Evolutionary conservation across 1,284 basidiomycete species (phyloP).

Genomic region (Puccinia polysora): DNA sequence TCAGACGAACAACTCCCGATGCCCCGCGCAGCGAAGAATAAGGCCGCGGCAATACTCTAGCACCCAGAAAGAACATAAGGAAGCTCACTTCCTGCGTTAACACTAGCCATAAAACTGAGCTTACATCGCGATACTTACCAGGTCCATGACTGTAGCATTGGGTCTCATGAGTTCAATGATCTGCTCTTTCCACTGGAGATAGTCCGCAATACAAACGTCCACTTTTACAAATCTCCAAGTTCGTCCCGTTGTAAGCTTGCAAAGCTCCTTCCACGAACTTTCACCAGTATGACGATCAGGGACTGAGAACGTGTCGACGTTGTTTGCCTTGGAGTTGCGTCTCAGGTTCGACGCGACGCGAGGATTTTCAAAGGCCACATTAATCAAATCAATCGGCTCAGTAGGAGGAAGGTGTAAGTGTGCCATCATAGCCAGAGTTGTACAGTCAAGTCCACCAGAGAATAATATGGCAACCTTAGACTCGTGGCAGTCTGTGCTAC

Average conservation of each 20-base stretch:
- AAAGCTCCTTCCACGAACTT: conserved; percentile 70
- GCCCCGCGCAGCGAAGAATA: conserved; percentile 87
- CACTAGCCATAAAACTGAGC: too few relatives aligned
- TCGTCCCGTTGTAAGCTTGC: conserved; percentile 65
- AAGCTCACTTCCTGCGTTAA: neutral
- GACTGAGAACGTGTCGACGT: conserved; percentile 58
- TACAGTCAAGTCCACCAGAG: conserved; percentile 92
- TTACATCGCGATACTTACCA: conserved; percentile 59
- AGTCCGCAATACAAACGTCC: conserved; percentile 35
- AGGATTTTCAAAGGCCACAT: conserved; percentile 93
- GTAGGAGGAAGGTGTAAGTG: conserved; percentile 68
- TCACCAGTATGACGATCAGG: conserved; percentile 82
- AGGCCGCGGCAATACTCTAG: conserved; percentile 79
- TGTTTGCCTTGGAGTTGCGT: conserved; percentile 1
- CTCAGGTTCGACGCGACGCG: conserved; percentile 58
- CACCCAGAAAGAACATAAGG: neutral
- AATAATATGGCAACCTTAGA: conserved; percentile 80
- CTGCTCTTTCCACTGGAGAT: conserved; percentile 36
- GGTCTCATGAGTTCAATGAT: conserved; percentile 44
- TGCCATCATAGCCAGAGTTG: conserved; percentile 73
- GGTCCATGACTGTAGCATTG: conserved; percentile 69
- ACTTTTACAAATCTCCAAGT: conserved; percentile 75
- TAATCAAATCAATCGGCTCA: conserved; percentile 87
- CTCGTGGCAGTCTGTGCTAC: conserved; percentile 43
- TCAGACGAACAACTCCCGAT: conserved; percentile 56